Conservation (phyloP, 768 basidiomycete genomes). For the Ephemerocybe angulata region DNA sequence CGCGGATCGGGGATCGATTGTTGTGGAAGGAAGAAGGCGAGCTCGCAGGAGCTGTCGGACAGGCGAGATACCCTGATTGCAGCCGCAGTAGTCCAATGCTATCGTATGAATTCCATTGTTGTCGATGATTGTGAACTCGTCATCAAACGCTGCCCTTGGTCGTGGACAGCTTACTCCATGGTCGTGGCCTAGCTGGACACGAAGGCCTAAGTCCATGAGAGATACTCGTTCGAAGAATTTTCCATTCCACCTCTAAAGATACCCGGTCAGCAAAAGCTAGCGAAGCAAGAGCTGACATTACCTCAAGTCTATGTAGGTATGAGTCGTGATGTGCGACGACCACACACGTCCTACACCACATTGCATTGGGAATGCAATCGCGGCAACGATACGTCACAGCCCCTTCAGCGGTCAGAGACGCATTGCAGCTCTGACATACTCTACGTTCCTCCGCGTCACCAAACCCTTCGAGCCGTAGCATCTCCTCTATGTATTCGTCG, state of each 20-base stretch:
- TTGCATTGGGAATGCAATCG: conserved; percentile 11
- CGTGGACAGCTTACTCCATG: conserved; percentile 13
- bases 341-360: conserved; percentile 11
- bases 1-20: not conserved
- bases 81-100: conserved; percentile 27
- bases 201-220: not conserved
- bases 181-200: conserved; percentile 19
- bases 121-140: conserved; percentile 26
- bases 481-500: conserved; percentile 6
- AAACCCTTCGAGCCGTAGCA: conserved; percentile 11
- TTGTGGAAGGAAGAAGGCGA: conserved; percentile 1
- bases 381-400: conserved; percentile 12
- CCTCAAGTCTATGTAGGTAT: conserved; percentile 21
- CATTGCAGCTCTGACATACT: not conserved
- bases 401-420: not conserved
- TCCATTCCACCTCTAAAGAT: conserved; percentile 19
- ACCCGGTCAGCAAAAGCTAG: not conserved
- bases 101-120: conserved; percentile 23
- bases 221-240: conserved; percentile 7
- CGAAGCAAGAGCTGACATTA: conserved; percentile 4
- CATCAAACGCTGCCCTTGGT: conserved; percentile 5
- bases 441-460: conserved; percentile 1
- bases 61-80: conserved; percentile 11
- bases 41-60: conserved; percentile 24
- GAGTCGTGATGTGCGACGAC: conserved; percentile 11